A percentile compares a stretch with the other conserved stretches of the same genome.
Conservation (phyloP, 2,329 filamentous ascomycete genomes). For the Verticillium nonalfalfae region DNA sequence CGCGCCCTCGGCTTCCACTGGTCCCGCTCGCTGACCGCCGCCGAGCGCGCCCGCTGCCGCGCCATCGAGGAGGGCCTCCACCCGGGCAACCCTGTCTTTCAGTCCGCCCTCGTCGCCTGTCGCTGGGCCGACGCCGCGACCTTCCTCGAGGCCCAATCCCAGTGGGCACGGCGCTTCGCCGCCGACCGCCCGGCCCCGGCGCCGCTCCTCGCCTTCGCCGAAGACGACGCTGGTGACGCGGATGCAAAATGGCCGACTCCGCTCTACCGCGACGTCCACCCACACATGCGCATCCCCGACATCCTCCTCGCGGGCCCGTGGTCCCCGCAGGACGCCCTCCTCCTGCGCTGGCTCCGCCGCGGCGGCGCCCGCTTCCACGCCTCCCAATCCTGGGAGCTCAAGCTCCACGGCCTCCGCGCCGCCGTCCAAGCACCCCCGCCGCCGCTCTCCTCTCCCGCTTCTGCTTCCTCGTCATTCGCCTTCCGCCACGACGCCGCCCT, state of each 20-base stretch:
- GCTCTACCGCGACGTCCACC: constrained; percentile 28
- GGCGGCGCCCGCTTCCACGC: constrained; percentile 26
- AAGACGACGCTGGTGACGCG: constrained; percentile 14
- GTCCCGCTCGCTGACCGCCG: background rate
- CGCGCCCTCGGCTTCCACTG: background rate
- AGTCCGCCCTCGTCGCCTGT: constrained; percentile 37
- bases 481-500: constrained; percentile 14
- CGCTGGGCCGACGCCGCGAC: constrained; percentile 38
- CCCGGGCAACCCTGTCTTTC: constrained; percentile 33
- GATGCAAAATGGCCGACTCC: constrained; percentile 7
- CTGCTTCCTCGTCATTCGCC: too few relatives aligned
- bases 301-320: constrained; percentile 34
- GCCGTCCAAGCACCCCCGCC: constrained; percentile 15
- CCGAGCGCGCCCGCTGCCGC: background rate
- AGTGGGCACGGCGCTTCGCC: constrained; percentile 35
- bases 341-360: constrained; percentile 39
- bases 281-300: constrained; percentile 29
- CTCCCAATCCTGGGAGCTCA: constrained; percentile 33
- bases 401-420: constrained; percentile 27
- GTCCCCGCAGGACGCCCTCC: constrained; percentile 28
- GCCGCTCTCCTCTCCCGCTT: background rate
- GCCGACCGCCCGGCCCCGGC: constrained; percentile 21
- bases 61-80: constrained; percentile 7
- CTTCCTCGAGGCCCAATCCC: constrained; percentile 40
- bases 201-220: background rate